Evolutionary conservation across 2,329 filamentous ascomycete genomes (phyloP).

Genomic region (Gyromitra esculenta): DNA sequence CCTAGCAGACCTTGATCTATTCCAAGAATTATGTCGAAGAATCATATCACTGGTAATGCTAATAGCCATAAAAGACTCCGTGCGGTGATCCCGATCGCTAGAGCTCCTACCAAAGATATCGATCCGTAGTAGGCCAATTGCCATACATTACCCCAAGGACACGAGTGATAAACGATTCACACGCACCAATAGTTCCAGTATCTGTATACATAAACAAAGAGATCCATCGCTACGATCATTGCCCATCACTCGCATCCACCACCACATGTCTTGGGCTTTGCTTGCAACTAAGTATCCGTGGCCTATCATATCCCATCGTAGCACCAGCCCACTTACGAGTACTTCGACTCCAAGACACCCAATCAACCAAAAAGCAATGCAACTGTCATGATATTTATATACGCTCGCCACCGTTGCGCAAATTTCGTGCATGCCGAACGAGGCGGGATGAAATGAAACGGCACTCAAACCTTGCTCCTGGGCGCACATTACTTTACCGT

Average conservation of each 20-base stretch:
- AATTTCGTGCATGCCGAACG: neutral
- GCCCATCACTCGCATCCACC: neutral
- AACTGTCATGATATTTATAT: neutral
- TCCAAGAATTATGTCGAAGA: neutral
- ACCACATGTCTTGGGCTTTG: neutral
- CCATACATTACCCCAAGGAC: too few species aligned
- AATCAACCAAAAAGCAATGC: neutral
- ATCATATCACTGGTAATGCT: neutral
- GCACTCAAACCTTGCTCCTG: neutral
- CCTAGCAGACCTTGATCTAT: too few species aligned
- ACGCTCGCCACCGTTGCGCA: constrained; percentile 2
- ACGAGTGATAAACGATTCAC: neutral
- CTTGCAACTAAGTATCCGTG: neutral
- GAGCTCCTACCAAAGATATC: neutral
- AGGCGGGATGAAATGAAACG: constrained; percentile 2
- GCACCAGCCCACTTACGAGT: neutral
- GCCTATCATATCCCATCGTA: neutral
- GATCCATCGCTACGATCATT: neutral
- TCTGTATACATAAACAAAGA: neutral
- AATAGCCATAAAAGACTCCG: too few species aligned
- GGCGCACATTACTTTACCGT: neutral
- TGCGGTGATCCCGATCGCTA: neutral
- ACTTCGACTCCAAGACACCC: neutral
- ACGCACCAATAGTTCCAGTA: neutral
- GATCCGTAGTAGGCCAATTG: too few species aligned